Evolutionary conservation across 192 early-diverging fungal genomes (phyloP), one percentile per base, ranked within the genome.

Genomic region (Geranomyces variabilis): DNA sequence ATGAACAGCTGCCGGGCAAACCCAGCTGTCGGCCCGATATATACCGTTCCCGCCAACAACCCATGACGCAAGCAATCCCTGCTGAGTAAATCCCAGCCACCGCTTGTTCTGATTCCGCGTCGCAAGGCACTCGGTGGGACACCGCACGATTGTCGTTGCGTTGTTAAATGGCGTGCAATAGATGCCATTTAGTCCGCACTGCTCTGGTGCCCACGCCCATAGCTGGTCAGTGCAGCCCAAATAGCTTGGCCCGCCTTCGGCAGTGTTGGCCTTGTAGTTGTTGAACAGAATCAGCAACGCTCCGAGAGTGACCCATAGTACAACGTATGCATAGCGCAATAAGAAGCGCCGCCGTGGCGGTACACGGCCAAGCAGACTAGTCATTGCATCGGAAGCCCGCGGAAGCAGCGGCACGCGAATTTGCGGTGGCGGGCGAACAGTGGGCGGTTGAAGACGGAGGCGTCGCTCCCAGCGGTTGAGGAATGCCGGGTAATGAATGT

Each of bases 1-100:
- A 49, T 76, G 78, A 19, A 79, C 73, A 12, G 70, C 78, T 8
- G 70, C 51, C 22, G 64, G 43, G 43, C 78, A 79, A 22, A 79
- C 58, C 74, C 73, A 79, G 15, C 66, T 69, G 21, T 79, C 78
- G 34, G 70, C 78, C 13, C 74, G 62, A 36, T 79, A 79, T 2
- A 24, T 19, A 9, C 61, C 67, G 26, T 43, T 41, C 36, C 36
- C 36, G 19, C 78, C 78, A 26, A 79, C 78, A 0, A 79, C 70
- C 69, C 69, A 79, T 26, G 73, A 71, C 14, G 13, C 14, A 21
- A 74, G 26, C 31, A 56, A 66, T 21, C 71, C 71, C 4, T 29
- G 44, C 41, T 43, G 29, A 1, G 63, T 55, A 9, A 15, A 15
- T 15, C 64, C 71, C 31, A 74, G 48, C 71, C 71, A 74, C n/a